Evolutionary conservation across 352 stramenopile genomes (phyloP).

Genomic region (Pythium volutum): DNA sequence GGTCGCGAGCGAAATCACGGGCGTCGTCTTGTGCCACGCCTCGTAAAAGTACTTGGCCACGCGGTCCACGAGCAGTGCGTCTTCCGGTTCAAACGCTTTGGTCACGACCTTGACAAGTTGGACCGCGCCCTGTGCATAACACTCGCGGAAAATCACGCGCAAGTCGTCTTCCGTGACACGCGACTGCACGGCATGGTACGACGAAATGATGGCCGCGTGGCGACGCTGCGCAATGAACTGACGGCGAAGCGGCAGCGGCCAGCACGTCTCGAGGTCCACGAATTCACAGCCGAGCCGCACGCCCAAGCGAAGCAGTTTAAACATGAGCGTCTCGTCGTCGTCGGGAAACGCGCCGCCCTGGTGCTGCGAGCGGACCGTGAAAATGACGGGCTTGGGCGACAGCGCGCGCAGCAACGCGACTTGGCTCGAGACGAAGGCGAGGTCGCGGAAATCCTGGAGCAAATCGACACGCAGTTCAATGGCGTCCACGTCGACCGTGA

Average conservation of each 20-base stretch:
- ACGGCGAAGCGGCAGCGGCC: conserved; percentile 65
- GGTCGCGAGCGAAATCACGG: conserved; percentile 93
- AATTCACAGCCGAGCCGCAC: conserved; percentile 94
- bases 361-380: conserved; percentile 92
- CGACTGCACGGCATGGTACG: conserved; percentile 63
- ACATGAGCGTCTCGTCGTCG: conserved; percentile 83
- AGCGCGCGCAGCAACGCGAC: conserved; percentile 79
- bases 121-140: conserved; percentile 59
- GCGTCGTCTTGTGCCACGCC: conserved; percentile 76
- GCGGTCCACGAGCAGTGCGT: conserved; percentile 86
- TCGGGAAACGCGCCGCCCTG: conserved; percentile 95
- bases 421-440: conserved; percentile 64
- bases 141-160: conserved; percentile 66
- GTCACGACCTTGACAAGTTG: conserved; percentile 92
- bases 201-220: conserved; percentile 68
- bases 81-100: conserved; percentile 75
- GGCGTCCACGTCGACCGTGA: conserved; percentile 88
- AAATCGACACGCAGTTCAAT: conserved; percentile 96
- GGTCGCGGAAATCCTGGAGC: conserved; percentile 55
- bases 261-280: conserved; percentile 95
- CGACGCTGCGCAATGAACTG: conserved; percentile 41
- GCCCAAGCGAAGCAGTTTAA: conserved; percentile 87
- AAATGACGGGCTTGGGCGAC: conserved; percentile 94
- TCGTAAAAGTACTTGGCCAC: conserved; percentile 50
- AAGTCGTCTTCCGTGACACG: conserved; percentile 46